Evolutionary conservation across 805 yeast species (phyloP), one percentile per base, ranked within the genome.

Genomic region (Yarrowia phangngaensis): DNA sequence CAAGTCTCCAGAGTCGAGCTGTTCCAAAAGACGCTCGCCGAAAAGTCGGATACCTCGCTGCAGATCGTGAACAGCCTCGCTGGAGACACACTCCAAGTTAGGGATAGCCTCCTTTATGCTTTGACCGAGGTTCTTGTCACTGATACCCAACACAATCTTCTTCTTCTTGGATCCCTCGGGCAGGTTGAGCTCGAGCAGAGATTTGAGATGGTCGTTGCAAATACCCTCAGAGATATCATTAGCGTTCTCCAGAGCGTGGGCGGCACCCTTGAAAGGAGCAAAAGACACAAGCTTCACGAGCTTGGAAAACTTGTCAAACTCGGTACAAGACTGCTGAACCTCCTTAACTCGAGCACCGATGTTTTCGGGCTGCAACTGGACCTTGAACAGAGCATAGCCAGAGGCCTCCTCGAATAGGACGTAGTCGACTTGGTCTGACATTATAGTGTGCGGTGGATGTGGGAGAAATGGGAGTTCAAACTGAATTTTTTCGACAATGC

Each of bases 221-320:
- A 89, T 76, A 63, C 98, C 98, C 72, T 92, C 98, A 57, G 95
- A 85, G 60, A 92, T 84, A 65, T 92, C 97, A 65, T 92, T 92
- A 59, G 97, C 97, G 65, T 92, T 92, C 70, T 90, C 97, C 63
- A 92, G 78, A 53, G 98, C 98, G 70, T 92, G 97, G 47, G 98
- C 97, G 54, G 98, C 98, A 62, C 97, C 97, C 70, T 92, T 89
- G 78, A 92, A 92, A 43, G 98, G 98, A 53, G 96, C 95, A 70
- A 92, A 92, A 12, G 95, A 84, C 20, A 86, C 94, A 51, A 92
- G 77, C 69, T 89, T 95, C 59, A 92, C 81, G 74, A 90, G 74
- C 72, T 92, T 92, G 61, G 95, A 84, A 66, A 92, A 89, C 64
- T 80, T 76, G 55, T 81, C 82, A 57, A 92, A 77, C 62, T 92